These are phyloP conservation scores for Penicillium italicum DNA, from an alignment of 2,329 filamentous ascomycete genomes.

Conservation along the genomic window DNA sequence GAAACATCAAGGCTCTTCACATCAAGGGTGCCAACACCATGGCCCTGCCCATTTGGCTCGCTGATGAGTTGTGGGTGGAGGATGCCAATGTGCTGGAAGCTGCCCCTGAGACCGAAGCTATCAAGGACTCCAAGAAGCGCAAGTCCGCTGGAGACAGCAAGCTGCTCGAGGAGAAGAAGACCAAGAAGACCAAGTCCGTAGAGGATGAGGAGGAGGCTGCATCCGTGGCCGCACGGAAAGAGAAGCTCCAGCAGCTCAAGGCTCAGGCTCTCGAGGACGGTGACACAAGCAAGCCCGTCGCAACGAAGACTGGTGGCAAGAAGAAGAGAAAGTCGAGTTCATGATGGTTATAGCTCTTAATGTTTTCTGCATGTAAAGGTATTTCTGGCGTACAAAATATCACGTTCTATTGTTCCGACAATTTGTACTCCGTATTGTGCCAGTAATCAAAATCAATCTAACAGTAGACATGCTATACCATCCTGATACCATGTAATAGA, in stretches of 20 bases:
- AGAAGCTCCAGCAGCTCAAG: conserved; percentile 51
- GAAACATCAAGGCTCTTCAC: conserved; percentile 77
- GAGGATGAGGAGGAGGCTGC: conserved; percentile 39
- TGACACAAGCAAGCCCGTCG: conserved; percentile 26
- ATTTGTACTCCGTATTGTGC: not conserved
- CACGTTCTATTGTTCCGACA: conserved; percentile 26
- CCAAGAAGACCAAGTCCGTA: conserved; percentile 40
- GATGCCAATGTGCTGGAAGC: conserved; percentile 66
- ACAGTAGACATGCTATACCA: not conserved
- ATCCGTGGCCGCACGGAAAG: conserved; percentile 40
- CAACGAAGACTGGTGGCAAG: conserved; percentile 26
- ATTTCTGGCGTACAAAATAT: conserved; percentile 34
- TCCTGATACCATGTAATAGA: not conserved
- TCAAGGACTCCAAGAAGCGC: conserved; percentile 55
- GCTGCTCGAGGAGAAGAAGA: conserved; percentile 36
- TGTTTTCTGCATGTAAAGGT: conserved; percentile 33
- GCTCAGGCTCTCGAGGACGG: conserved; percentile 45
- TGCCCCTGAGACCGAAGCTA: conserved; percentile 33
- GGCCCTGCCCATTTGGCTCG: conserved; percentile 90
- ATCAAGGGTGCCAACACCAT: conserved; percentile 87
- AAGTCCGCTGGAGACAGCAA: conserved; percentile 38
- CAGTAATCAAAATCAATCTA: not conserved
- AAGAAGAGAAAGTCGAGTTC: conserved; percentile 42
- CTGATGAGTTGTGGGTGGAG: conserved; percentile 86
- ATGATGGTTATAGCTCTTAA: conserved; percentile 32